A percentile compares a stretch with the other conserved stretches of the same genome.
Evolutionary conservation across 2,329 filamentous ascomycete genomes (phyloP).

Genomic region (Hysterium pulicare): DNA sequence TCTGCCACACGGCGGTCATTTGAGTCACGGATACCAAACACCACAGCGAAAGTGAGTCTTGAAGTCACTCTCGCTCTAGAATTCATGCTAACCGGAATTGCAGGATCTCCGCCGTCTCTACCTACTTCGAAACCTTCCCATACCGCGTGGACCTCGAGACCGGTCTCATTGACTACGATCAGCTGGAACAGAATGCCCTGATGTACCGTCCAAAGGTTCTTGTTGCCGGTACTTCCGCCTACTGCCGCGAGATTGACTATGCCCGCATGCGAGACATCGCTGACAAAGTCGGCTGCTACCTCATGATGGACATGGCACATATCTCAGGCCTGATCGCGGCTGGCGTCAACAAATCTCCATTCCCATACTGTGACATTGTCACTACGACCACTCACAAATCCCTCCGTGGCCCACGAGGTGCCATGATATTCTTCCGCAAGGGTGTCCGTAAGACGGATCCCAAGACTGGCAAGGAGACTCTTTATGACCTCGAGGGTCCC

Average conservation of each 20-base stretch:
- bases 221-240: slow-evolving; percentile 90
- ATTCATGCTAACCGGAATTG: slow-evolving; percentile 13
- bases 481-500: slow-evolving; percentile 86
- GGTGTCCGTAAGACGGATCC: slow-evolving; percentile 78
- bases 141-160: slow-evolving; percentile 89
- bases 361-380: slow-evolving; percentile 86
- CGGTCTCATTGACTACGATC: slow-evolving; percentile 91
- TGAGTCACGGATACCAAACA: slow-evolving; percentile 97
- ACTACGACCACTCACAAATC: slow-evolving; percentile 99
- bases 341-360: slow-evolving; percentile 86
- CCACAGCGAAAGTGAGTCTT: slow-evolving; percentile 75
- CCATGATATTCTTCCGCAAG: slow-evolving; percentile 98
- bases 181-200: slow-evolving; percentile 79
- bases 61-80: neutral
- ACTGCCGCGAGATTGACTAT: slow-evolving; percentile 95
- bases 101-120: slow-evolving; percentile 91
- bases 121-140: slow-evolving; percentile 97
- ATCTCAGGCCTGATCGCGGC: slow-evolving; percentile 93
- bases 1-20: slow-evolving; percentile 88
- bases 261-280: slow-evolving; percentile 85
- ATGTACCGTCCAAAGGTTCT: slow-evolving; percentile 95
- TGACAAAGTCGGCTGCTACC: slow-evolving; percentile 87
- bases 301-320: slow-evolving; percentile 95
- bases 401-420: slow-evolving; percentile 87
- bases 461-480: slow-evolving; percentile 79